Percentiles rank a stretch among this genome's conserved stretches.
Conservation (phyloP, 495 filamentous ascomycete genomes). For the Aeminium ludgeri region DNA sequence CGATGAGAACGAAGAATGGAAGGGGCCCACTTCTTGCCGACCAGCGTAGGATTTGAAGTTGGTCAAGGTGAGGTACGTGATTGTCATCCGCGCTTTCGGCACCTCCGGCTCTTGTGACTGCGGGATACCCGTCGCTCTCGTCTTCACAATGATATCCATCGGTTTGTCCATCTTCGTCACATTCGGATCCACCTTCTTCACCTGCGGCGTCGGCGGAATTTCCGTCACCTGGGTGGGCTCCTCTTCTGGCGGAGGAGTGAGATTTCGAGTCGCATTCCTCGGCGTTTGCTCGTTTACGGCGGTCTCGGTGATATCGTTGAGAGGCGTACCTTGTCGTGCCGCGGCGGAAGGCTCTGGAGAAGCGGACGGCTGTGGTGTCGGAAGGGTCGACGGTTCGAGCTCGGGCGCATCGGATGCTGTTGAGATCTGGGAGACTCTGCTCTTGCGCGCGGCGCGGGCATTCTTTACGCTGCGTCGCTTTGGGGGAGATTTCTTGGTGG, state of each 20-base stretch:
- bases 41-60: slow-evolving; percentile 99
- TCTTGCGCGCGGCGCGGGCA: slow-evolving; percentile 34
- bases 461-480: slow-evolving; percentile 52
- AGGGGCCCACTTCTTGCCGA: slow-evolving; percentile 84
- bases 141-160: slow-evolving; percentile 88
- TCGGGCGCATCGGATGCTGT: slow-evolving; percentile 20
- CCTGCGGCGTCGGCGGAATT: slow-evolving; percentile 11
- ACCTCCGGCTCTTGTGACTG: slow-evolving; percentile 45
- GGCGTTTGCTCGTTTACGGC: slow-evolving; percentile 44
- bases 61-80: slow-evolving; percentile 70
- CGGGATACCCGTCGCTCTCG: slow-evolving; percentile 50
- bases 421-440: slow-evolving; percentile 26
- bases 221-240: slow-evolving; percentile 5
- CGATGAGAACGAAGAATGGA: slow-evolving; percentile 95
- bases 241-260: slow-evolving; percentile 6
- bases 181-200: slow-evolving; percentile 54
- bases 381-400: slow-evolving; percentile 26
- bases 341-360: slow-evolving; percentile 36
- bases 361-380: slow-evolving; percentile 29
- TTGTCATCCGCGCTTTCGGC: slow-evolving; percentile 67
- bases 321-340: slow-evolving; percentile 41
- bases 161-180: slow-evolving; percentile 67
- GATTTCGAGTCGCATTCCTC: slow-evolving; percentile 1
- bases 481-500: slow-evolving; percentile 43
- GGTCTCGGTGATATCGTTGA: slow-evolving; percentile 64